Conservation (phyloP, 495 filamentous ascomycete genomes). For the Hypoxylon lienhwacheense region DNA sequence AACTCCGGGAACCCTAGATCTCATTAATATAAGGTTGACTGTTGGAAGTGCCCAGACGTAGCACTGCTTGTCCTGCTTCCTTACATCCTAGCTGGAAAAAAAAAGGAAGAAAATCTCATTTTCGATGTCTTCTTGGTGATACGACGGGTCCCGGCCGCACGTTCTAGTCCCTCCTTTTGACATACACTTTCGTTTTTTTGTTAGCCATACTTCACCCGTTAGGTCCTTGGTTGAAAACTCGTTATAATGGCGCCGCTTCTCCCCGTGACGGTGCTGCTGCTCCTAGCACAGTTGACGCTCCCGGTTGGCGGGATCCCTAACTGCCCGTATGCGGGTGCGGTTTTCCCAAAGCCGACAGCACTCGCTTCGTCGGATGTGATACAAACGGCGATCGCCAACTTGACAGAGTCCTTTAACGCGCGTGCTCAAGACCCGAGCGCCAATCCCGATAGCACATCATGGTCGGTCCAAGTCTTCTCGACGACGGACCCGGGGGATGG, state of each 20-base stretch:
- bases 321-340: constrained; percentile 55
- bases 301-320: constrained; percentile 33
- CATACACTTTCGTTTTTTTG: background rate
- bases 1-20: constrained; percentile 10
- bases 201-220: background rate
- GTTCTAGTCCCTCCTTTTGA: background rate
- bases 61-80: background rate
- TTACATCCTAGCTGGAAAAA: background rate
- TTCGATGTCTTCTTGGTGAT: constrained; percentile 4
- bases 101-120: background rate
- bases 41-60: constrained; percentile 13
- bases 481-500: constrained; percentile 38
- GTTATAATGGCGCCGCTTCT: constrained; percentile 2
- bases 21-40: constrained; percentile 10
- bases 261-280: constrained; percentile 3
- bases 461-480: constrained; percentile 57
- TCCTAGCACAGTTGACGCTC: background rate
- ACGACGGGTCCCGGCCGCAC: background rate
- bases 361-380: constrained; percentile 42
- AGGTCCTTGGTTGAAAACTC: background rate
- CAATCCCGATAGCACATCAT: constrained; percentile 52
- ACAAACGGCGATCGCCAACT: constrained; percentile 41
- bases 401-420: constrained; percentile 40
- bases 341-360: constrained; percentile 48
- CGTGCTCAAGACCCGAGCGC: constrained; percentile 40